These are phyloP conservation scores for Geotrichum australiense DNA, from an alignment of 1,139 yeast genomes.

Conservation along the genomic window DNA sequence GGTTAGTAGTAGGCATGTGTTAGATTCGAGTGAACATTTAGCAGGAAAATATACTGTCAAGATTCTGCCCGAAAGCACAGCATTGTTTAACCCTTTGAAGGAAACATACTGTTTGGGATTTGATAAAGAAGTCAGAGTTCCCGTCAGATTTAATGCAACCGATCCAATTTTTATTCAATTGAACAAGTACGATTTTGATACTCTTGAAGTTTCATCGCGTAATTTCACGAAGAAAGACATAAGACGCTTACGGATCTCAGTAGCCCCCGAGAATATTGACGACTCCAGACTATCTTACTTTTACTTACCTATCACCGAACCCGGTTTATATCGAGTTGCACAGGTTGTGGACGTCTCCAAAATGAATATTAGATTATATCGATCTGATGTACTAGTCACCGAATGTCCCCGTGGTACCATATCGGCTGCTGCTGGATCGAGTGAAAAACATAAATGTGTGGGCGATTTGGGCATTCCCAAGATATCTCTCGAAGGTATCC, in stretches of 20 bases:
- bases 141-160: conserved; percentile 77
- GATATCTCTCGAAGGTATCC: conserved; percentile 60
- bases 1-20: conserved; percentile 37
- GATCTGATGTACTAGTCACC: conserved; percentile 60
- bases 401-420: conserved; percentile 69
- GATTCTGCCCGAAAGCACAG: conserved; percentile 87
- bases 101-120: conserved; percentile 56
- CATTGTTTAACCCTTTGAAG: conserved; percentile 69
- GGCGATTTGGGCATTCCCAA: conserved; percentile 52
- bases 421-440: conserved; percentile 27
- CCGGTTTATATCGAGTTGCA: conserved; percentile 68
- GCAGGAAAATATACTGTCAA: conserved; percentile 81
- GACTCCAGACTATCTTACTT: conserved; percentile 39
- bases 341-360: conserved; percentile 57
- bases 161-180: conserved; percentile 65
- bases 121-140: conserved; percentile 43
- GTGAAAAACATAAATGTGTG: conserved; percentile 49
- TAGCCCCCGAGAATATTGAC: conserved; percentile 34
- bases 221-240: conserved; percentile 57
- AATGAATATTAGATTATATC: conserved; percentile 55
- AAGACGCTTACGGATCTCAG: conserved; percentile 31
- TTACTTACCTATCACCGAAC: conserved; percentile 52
- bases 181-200: conserved; percentile 52
- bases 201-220: conserved; percentile 42
- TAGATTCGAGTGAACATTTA: conserved; percentile 66